These are phyloP conservation scores for Ilyonectria sp. DNA, from an alignment of 2,329 filamentous ascomycete genomes.

Conservation along the genomic window DNA sequence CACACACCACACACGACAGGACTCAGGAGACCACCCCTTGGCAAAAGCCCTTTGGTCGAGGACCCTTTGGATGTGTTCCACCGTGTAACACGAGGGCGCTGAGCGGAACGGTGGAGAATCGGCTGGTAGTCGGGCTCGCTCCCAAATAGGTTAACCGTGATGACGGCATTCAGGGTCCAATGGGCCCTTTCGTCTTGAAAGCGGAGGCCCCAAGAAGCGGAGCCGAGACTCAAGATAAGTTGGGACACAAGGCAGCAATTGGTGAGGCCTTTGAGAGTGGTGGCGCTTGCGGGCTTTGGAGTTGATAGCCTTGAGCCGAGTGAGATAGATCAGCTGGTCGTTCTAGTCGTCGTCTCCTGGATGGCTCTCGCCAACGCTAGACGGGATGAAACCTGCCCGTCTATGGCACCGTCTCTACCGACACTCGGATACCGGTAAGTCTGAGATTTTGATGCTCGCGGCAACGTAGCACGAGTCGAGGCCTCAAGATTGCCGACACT, in stretches of 20 bases:
- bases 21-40: background rate
- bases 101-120: constrained; percentile 6
- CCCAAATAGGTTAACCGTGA: constrained; percentile 1
- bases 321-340: too few species aligned
- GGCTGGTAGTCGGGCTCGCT: constrained; percentile 1
- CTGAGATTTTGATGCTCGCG: background rate
- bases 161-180: constrained; percentile 16
- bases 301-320: too few species aligned
- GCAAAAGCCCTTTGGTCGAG: background rate
- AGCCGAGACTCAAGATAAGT: background rate
- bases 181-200: constrained; percentile 1
- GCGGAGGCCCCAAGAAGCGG: background rate
- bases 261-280: background rate
- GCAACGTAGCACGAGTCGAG: background rate
- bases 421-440: too few species aligned
- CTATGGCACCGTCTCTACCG: too few species aligned
- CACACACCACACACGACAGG: background rate
- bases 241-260: background rate
- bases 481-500: background rate
- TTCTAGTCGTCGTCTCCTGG: too few species aligned
- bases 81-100: background rate
- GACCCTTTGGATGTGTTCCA: constrained; percentile 1
- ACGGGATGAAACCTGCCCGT: too few species aligned
- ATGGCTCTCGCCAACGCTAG: too few species aligned
- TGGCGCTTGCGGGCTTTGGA: background rate